phyloP scores from a whole-genome alignment of 176 grass and related monocot genomes.

The Paspalum vaginatum region DNA sequence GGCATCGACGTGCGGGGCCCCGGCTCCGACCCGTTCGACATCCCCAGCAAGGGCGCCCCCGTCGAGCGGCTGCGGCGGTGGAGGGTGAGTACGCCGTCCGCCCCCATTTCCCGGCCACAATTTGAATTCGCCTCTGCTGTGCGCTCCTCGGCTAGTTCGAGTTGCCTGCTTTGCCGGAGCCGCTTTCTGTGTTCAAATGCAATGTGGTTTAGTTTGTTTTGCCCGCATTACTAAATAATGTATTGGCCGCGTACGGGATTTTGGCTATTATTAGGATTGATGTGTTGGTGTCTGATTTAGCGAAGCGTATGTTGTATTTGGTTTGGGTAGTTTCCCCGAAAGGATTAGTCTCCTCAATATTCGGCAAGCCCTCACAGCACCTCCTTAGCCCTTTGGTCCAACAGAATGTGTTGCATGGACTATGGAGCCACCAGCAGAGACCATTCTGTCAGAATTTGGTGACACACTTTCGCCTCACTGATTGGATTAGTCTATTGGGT shows the following conservation, averaged over 20 bases:
- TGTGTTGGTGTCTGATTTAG: not conserved
- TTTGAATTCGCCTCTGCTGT: constrained; percentile 25
- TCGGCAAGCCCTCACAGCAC: not conserved
- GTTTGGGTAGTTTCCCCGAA: not conserved
- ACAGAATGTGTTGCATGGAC: not conserved
- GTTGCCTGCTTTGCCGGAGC: not conserved
- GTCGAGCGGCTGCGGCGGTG: constrained; percentile 61
- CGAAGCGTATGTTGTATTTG: not conserved
- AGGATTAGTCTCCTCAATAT: not conserved
- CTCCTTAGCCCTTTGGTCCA: not conserved
- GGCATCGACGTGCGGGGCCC: constrained; percentile 6
- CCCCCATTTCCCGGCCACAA: not conserved
- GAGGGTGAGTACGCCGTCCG: constrained; percentile 45
- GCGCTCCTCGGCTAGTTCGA: not conserved
- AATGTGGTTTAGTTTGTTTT: constrained; percentile 20
- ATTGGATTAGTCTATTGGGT: constrained; percentile 20
- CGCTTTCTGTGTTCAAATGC: not conserved
- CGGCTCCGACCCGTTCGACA: constrained; percentile 51
- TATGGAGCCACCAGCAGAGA: not conserved
- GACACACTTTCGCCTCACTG: not conserved
- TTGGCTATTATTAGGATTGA: not conserved
- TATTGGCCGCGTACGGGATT: not conserved
- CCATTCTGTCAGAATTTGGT: not conserved
- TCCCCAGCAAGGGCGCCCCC: constrained; percentile 58
- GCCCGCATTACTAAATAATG: not conserved